phyloP scores from a whole-genome alignment of 129 eudicot species.

The Escallonia rubra region DNA sequence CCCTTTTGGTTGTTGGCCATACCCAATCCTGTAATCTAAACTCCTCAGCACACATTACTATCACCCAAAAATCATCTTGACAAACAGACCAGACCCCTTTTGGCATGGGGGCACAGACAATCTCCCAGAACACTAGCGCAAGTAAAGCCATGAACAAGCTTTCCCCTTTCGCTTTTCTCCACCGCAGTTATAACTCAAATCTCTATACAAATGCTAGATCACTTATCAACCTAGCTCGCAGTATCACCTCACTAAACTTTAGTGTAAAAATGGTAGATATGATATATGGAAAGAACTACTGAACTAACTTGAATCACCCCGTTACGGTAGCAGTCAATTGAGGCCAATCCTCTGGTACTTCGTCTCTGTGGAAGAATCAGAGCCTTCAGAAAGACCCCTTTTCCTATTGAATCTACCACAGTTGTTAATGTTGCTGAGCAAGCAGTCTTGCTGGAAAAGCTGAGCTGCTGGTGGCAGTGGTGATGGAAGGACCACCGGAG shows the following conservation, averaged over 20 bases:
- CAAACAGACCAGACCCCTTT: constrained; percentile 6
- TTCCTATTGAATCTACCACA: constrained; percentile 31
- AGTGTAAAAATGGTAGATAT: background rate
- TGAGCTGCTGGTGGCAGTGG: constrained; percentile 16
- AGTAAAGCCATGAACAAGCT: constrained; percentile 3
- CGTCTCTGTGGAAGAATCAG: constrained; percentile 41
- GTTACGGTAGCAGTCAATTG: constrained; percentile 15
- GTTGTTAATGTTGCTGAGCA: constrained; percentile 9
- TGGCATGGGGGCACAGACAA: background rate
- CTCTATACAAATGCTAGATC: constrained; percentile 18
- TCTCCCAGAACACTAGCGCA: background rate
- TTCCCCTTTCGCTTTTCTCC: constrained; percentile 4
- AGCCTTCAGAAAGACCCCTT: constrained; percentile 39
- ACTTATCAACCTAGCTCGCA: constrained; percentile 1
- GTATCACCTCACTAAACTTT: constrained; percentile 1
- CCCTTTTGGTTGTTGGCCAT: constrained; percentile 46
- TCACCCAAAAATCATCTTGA: constrained; percentile 4
- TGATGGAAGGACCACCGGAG: constrained; percentile 45
- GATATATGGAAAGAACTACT: constrained; percentile 4
- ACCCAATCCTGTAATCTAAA: background rate
- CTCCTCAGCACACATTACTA: background rate
- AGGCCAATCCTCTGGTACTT: constrained; percentile 56
- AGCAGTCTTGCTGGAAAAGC: constrained; percentile 18
- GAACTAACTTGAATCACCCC: background rate
- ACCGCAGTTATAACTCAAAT: background rate